Evolutionary conservation across 129 eudicot genomes (phyloP), one percentile per base, ranked within the genome.

Genomic region (Logfia minima): DNA sequence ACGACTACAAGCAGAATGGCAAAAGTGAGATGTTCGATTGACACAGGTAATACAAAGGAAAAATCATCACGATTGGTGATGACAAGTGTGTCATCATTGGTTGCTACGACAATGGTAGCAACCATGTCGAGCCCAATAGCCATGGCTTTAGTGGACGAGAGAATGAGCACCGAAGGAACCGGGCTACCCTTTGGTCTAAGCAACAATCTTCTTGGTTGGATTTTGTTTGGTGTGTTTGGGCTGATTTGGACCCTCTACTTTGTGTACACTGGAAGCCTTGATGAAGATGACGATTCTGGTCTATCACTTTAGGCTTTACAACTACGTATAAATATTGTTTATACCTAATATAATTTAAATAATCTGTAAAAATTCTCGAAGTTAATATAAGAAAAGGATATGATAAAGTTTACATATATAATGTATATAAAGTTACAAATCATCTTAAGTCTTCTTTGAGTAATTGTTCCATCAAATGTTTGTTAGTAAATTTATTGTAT

Each of bases 101-200:
- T 85, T 65, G 93, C 90, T 11, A 89, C 97, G 39, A 90, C 93
- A 0, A 43, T 56, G 14, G 92, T 85, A 1, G 86, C 97, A 74
- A 74, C 90, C 66, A 55, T 85, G 88, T 83, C 93, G 1, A 89
- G 90, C 81, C 98, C 98, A 4, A 83, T 86, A 7, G 92, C 93
- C 34, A 75, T 91, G 96, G 97, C 98, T 17, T 70, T 94, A 34
- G 98, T 94, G 82, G 98, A 94, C 26, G 98, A 94, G 82, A 94
- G 98, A 79, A 84, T 94, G 97, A 94, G 96, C 87, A 89, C 96
- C 9, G 97, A 94, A 79, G 98, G 98, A 71, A 91, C 97, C 0
- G 97, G 98, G 19, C 90, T 94, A 14, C 98, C 98, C 19, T 91
- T 94, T 78, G 98, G 98, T 52, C 78, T 94, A 79, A 94, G 98